These are phyloP conservation scores for Heliosperma pusillum DNA, from an alignment of 148 eudicot species.

Conservation along the genomic window DNA sequence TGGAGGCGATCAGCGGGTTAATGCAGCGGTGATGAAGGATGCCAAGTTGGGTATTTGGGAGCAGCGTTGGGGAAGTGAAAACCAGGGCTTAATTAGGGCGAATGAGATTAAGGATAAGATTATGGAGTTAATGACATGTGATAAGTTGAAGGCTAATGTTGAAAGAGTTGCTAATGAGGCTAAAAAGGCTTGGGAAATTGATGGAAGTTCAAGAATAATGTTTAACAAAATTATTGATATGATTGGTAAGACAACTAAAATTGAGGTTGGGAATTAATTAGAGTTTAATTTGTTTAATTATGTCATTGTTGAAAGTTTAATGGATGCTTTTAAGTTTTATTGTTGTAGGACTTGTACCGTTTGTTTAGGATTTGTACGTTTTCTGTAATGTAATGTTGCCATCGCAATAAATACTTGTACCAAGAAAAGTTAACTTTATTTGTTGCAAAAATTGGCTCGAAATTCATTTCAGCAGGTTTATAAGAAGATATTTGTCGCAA, in stretches of 20 bases:
- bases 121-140: slow-evolving; percentile 40
- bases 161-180: slow-evolving; percentile 33
- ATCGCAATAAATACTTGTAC: too few relatives aligned
- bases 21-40: slow-evolving; percentile 45
- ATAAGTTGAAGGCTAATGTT: slow-evolving; percentile 30
- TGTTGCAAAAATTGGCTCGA: too few relatives aligned
- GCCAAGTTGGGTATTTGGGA: slow-evolving; percentile 52
- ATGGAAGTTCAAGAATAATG: slow-evolving; percentile 35
- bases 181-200: slow-evolving; percentile 23
- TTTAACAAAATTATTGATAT: slow-evolving; percentile 16
- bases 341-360: too few relatives aligned
- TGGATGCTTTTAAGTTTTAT: too few relatives aligned
- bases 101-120: slow-evolving; percentile 42
- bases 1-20: slow-evolving; percentile 56
- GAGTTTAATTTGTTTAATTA: too few relatives aligned
- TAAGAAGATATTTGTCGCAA: too few relatives aligned
- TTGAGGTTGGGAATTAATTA: neutral
- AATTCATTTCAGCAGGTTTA: too few relatives aligned
- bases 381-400: too few relatives aligned
- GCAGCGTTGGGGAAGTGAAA: slow-evolving; percentile 45
- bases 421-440: too few relatives aligned
- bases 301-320: too few relatives aligned
- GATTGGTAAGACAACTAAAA: neutral
- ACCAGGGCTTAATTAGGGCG: slow-evolving; percentile 28
- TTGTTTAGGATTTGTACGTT: too few relatives aligned